phyloP scores from a whole-genome alignment of 2,329 filamentous ascomycete species.

The Stromatinia cepivora region DNA sequence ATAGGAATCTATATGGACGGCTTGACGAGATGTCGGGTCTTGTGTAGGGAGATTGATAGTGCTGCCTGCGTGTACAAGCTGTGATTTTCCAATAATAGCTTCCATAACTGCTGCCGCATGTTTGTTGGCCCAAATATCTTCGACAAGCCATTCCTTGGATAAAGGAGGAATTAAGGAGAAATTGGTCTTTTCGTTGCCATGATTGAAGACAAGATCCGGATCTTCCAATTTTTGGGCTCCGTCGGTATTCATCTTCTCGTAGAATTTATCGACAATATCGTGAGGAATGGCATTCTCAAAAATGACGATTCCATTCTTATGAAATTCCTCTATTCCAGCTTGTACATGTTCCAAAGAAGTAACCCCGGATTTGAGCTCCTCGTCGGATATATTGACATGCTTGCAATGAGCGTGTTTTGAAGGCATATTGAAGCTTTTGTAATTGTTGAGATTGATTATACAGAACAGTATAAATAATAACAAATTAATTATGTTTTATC shows the following conservation, averaged over 20 bases:
- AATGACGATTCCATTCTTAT: constrained; percentile 17
- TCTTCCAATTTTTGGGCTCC: constrained; percentile 13
- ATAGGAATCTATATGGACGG: constrained; percentile 59
- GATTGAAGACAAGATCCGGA: constrained; percentile 15
- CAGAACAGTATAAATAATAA: background rate
- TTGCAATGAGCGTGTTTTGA: background rate
- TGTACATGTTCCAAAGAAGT: constrained; percentile 14
- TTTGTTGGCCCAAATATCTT: constrained; percentile 44
- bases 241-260: constrained; percentile 13
- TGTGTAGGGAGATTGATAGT: constrained; percentile 39
- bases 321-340: constrained; percentile 18
- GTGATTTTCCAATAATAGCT: constrained; percentile 42
- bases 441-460: no score
- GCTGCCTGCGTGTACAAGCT: constrained; percentile 41
- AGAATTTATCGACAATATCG: constrained; percentile 14
- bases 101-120: constrained; percentile 41
- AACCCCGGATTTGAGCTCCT: constrained; percentile 10
- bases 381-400: constrained; percentile 9
- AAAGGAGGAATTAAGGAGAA: constrained; percentile 46
- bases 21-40: constrained; percentile 46
- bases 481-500: background rate
- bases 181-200: constrained; percentile 52
- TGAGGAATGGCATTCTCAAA: constrained; percentile 22
- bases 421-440: background rate
- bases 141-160: constrained; percentile 41